Evolutionary conservation across 345 rosid genomes (phyloP).

Genomic region (Durio zibethinus): DNA sequence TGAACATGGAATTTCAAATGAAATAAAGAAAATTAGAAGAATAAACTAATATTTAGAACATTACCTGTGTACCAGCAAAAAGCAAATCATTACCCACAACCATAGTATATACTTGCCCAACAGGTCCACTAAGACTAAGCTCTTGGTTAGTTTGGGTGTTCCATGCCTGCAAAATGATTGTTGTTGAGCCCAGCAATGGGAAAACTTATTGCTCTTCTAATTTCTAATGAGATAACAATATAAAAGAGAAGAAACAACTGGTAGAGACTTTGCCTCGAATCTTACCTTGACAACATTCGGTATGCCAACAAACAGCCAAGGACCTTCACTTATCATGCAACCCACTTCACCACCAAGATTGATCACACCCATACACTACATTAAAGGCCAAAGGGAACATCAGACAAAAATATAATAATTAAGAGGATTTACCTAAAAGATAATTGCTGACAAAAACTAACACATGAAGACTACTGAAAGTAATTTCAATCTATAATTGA

Average conservation of each 20-base stretch:
- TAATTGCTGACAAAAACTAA: not conserved
- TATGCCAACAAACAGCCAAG: conserved; percentile 91
- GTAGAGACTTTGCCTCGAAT: not conserved
- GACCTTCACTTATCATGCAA: conserved; percentile 91
- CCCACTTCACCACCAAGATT: conserved; percentile 87
- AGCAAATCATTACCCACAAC: conserved; percentile 83
- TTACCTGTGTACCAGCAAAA: conserved; percentile 90
- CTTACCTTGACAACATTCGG: conserved; percentile 84
- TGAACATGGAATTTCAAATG: conserved; percentile 2
- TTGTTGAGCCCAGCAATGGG: not conserved
- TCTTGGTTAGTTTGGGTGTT: conserved; percentile 73
- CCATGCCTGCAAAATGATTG: conserved; percentile 62
- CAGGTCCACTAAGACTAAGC: conserved; percentile 82
- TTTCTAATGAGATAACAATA: not conserved
- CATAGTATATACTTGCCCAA: conserved; percentile 85
- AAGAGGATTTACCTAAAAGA: not conserved
- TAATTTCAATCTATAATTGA: conserved; percentile 3
- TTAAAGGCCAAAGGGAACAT: conserved; percentile 8
- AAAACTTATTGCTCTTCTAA: not conserved
- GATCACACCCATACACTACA: conserved; percentile 62
- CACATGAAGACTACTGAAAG: not conserved
- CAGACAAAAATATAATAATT: not conserved
- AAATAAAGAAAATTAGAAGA: not conserved
- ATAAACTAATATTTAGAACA: not conserved
- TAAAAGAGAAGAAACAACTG: not conserved